Percentiles rank a stretch among this genome's conserved stretches.
These are phyloP conservation scores for Chenopodium formosanum DNA, from an alignment of 148 eudicot species.

Conservation along the genomic window DNA sequence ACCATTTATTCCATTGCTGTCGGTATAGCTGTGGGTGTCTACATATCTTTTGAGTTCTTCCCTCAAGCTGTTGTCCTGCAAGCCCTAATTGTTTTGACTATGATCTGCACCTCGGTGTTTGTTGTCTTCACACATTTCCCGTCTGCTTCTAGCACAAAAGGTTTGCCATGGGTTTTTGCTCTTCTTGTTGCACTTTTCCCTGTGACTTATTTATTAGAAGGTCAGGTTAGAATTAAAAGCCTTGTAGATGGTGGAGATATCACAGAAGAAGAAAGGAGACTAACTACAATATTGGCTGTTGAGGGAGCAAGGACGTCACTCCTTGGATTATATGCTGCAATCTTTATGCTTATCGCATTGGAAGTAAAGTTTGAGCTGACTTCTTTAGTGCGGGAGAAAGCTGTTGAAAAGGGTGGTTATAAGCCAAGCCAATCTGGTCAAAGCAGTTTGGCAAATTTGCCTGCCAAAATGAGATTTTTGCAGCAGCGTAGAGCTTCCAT, in stretches of 20 bases:
- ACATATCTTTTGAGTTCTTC: constrained; percentile 88
- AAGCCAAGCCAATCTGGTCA: constrained; percentile 65
- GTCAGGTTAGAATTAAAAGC: constrained; percentile 75
- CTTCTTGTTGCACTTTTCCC: constrained; percentile 98
- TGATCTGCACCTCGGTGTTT: constrained; percentile 83
- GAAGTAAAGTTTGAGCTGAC: constrained; percentile 87
- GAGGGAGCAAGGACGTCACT: constrained; percentile 98
- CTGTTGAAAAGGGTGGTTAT: constrained; percentile 61
- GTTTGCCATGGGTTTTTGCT: constrained; percentile 95
- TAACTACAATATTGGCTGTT: constrained; percentile 73
- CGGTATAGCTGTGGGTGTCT: constrained; percentile 83
- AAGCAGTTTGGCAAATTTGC: constrained; percentile 48
- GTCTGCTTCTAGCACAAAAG: constrained; percentile 88
- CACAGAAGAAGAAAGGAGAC: constrained; percentile 62
- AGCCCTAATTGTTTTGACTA: constrained; percentile 71
- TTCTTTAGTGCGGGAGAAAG: constrained; percentile 71
- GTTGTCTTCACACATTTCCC: constrained; percentile 91
- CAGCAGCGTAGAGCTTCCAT: constrained; percentile 81
- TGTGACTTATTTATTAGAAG: constrained; percentile 87
- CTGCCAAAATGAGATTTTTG: constrained; percentile 83
- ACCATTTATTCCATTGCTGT: constrained; percentile 69
- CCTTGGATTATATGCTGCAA: constrained; percentile 92
- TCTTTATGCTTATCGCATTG: constrained; percentile 92
- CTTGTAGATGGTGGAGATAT: constrained; percentile 51
- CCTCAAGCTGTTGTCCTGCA: constrained; percentile 83